Base-by-base conservation (phyloP, 176 grass and related monocot genomes). In the Hsuehochloa calcarea region DNA sequence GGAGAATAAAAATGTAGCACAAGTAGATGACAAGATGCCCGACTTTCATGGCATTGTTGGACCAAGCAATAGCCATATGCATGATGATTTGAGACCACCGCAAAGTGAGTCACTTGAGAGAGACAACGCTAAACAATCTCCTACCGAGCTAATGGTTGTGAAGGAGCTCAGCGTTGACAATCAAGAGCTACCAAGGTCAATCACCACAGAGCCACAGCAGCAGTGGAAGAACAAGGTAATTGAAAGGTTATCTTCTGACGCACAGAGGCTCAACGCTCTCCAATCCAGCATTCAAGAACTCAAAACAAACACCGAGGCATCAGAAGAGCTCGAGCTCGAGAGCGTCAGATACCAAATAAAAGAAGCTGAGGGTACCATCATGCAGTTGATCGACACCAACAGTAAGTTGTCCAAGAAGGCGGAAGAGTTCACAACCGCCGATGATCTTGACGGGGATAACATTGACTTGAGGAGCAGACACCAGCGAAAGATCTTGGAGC, bases 101-200 rank as follows among this genome's bases (percentile, higher is more conserved):
- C 89, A 86, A 49, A 89, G 86, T 16, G 90, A 96, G 54, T 77
- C 91, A 17, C 80, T 89, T 35, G 80, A 88, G 31, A 94, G 84
- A 46, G 76, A 70, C n/a, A 92, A 84, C 23, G 85, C 72, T 25
- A 88, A 78, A 62, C 78, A 65, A 34, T 49, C 52, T 49, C 86
- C 88, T 23, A 74, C 74, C 3, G 92, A 97, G 61, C 61, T 81
- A 49, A 84, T 96, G 39, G 84, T 67, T 0, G 96, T 94, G 70
- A 99, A 91, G 74, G 96, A 99, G 61, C 86, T 99, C 59, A 81
- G 91, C 11, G 69, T 99, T 34, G 96, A 96, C 61, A 94, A 89
- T 58, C 91, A 96, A 84, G 90, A 87, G 81, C 49, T 96, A 46
- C 86, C 90, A 10, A 85, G 59, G 73, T 39, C 75, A 2, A 68